Percentiles rank a stretch among this genome's conserved stretches.
Conservation (phyloP, 495 filamentous ascomycete species). For the Hypoxylon fragiforme region DNA sequence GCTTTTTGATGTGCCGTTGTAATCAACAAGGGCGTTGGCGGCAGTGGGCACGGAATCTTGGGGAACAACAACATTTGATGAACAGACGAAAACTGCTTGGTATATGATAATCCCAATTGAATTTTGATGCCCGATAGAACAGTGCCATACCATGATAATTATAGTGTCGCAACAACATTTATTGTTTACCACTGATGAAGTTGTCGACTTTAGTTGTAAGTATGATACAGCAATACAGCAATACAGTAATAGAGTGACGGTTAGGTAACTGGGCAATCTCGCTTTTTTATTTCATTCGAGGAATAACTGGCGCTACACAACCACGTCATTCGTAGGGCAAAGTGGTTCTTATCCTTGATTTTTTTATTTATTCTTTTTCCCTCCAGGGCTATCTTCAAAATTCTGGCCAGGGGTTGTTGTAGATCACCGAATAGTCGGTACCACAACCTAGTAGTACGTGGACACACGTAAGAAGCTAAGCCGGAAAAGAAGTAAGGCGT, state of each 20-base stretch:
- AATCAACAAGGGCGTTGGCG: conserved; percentile 8
- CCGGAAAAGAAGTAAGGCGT: conserved; percentile 19
- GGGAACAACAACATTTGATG: background rate
- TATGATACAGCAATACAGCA: no score
- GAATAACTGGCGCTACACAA: conserved; percentile 14
- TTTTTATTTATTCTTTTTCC: background rate
- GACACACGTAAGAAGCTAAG: conserved; percentile 32
- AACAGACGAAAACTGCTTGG: conserved; percentile 3
- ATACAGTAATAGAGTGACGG: no score
- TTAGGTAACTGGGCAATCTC: no score
- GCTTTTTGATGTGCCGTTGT: conserved; percentile 30
- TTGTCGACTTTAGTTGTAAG: no score
- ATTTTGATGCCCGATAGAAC: background rate
- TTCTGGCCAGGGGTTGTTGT: conserved; percentile 8
- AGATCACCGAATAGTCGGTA: conserved; percentile 17
- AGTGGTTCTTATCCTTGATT: background rate
- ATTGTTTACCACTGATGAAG: no score
- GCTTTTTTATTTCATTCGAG: conserved; percentile 4
- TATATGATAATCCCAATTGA: background rate
- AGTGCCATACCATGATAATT: background rate
- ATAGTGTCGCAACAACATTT: no score
- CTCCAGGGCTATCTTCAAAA: background rate
- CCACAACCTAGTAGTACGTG: conserved; percentile 17
- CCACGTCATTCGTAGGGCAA: conserved; percentile 27
- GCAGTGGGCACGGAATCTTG: background rate